A percentile compares a stretch with the other conserved stretches of the same genome.
phyloP scores from a whole-genome alignment of 2,329 filamentous ascomycete genomes.

The Colletotrichum eleusines region DNA sequence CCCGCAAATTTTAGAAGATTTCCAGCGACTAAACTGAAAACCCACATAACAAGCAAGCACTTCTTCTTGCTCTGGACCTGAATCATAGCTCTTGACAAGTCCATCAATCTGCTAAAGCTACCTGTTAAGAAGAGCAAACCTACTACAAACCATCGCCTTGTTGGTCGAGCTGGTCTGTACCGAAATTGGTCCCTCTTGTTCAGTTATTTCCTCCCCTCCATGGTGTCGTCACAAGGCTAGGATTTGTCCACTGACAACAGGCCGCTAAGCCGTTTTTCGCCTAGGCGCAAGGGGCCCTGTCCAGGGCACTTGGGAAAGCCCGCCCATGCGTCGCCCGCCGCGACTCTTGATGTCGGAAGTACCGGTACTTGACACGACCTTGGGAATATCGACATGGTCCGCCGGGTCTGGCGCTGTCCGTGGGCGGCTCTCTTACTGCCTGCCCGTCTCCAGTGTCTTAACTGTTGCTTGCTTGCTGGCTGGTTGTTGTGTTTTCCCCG shows the following conservation, averaged over 20 bases:
- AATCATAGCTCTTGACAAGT: neutral
- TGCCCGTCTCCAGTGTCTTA: slow-evolving; percentile 18
- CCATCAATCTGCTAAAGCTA: neutral
- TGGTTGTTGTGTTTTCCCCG: neutral
- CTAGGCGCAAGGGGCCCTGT: slow-evolving; percentile 37
- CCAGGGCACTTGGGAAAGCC: slow-evolving; percentile 30
- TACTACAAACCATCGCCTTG: neutral
- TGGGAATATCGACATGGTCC: slow-evolving; percentile 36
- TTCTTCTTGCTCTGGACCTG: too few species aligned
- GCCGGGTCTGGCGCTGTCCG: slow-evolving; percentile 35
- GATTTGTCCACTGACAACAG: slow-evolving; percentile 35
- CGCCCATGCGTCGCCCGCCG: slow-evolving; percentile 33
- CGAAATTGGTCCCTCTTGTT: neutral
- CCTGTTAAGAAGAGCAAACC: neutral
- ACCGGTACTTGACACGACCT: slow-evolving; percentile 37
- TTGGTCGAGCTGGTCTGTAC: neutral
- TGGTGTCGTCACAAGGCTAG: slow-evolving; percentile 37
- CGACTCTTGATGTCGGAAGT: slow-evolving; percentile 10
- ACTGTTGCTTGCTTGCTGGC: slow-evolving; percentile 13
- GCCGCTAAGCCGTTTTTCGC: slow-evolving; percentile 31
- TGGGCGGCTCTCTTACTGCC: slow-evolving; percentile 32
- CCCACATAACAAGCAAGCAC: neutral
- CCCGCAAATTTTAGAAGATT: neutral
- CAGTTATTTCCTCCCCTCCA: neutral
- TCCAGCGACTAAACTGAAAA: neutral